Evolutionary conservation across 192 early-diverging fungal species (phyloP).

Genomic region (Pilaira anomala): DNA sequence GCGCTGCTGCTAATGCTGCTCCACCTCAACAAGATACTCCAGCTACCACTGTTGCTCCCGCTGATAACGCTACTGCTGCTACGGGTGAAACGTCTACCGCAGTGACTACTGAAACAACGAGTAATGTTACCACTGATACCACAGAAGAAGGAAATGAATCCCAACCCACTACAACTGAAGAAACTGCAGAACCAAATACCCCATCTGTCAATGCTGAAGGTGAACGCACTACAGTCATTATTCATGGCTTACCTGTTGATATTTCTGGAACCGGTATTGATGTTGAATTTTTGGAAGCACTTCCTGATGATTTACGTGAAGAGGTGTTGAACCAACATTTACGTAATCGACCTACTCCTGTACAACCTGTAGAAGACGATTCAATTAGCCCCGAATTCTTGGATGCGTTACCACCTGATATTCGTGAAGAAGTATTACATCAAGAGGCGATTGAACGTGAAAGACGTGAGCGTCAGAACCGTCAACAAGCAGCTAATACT

Average conservation of each 20-base stretch:
- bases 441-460: constrained; percentile 71
- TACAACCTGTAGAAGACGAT: constrained; percentile 29
- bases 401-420: constrained; percentile 84
- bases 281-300: constrained; percentile 85
- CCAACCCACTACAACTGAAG: neutral
- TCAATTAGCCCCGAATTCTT: constrained; percentile 82
- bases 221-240: constrained; percentile 58
- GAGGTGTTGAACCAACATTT: constrained; percentile 88
- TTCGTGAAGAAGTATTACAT: constrained; percentile 83
- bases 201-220: neutral
- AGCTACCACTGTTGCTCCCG: neutral
- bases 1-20: neutral
- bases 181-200: constrained; percentile 10
- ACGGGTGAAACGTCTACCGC: neutral
- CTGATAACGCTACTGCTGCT: neutral
- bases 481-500: constrained; percentile 18
- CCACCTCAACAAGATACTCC: neutral
- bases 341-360: constrained; percentile 35
- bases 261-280: constrained; percentile 95
- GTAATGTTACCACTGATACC: neutral
- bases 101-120: neutral
- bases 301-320: constrained; percentile 90
- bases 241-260: constrained; percentile 81
- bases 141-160: neutral
- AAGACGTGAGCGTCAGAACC: constrained; percentile 58